Percentiles rank a stretch among this genome's conserved stretches.
phyloP scores from a whole-genome alignment of 805 yeast genomes.

The Cephaloascus albidus region DNA sequence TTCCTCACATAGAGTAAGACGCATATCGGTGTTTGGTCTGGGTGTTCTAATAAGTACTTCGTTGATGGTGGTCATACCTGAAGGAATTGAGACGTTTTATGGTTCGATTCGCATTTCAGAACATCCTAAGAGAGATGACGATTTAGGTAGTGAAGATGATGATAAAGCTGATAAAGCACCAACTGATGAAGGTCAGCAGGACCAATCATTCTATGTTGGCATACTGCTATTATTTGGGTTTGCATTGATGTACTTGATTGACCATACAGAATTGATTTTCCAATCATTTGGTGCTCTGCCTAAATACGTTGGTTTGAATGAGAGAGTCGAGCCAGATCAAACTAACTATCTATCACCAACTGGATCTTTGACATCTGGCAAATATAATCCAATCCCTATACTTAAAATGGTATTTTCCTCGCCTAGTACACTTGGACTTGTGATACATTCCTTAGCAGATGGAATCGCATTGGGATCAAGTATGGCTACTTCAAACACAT shows the following conservation, averaged over 20 bases:
- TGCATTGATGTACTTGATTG: conserved; percentile 40
- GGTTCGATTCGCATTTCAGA: no score
- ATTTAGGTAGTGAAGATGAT: not conserved
- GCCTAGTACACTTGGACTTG: conserved; percentile 49
- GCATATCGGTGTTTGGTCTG: conserved; percentile 41
- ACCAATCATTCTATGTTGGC: conserved; percentile 24
- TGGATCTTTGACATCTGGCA: not conserved
- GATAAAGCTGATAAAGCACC: not conserved
- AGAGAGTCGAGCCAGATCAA: not conserved
- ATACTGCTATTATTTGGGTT: conserved; percentile 44
- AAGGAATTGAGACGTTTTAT: conserved; percentile 43
- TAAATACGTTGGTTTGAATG: conserved; percentile 1
- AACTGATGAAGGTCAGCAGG: conserved; percentile 7
- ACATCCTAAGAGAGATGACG: not conserved
- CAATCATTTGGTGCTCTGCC: not conserved
- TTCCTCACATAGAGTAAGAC: conserved; percentile 17
- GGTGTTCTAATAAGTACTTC: conserved; percentile 58
- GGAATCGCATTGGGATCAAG: conserved; percentile 68
- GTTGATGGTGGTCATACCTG: conserved; percentile 53
- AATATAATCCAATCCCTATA: conserved; percentile 1
- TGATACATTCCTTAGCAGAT: conserved; percentile 62
- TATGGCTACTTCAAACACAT: conserved; percentile 24
- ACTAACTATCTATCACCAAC: not conserved
- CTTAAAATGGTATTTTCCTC: conserved; percentile 21
- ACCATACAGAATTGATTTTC: conserved; percentile 18